phyloP scores from a whole-genome alignment of 768 basidiomycete genomes.

The Leccinum pellstonianum region DNA sequence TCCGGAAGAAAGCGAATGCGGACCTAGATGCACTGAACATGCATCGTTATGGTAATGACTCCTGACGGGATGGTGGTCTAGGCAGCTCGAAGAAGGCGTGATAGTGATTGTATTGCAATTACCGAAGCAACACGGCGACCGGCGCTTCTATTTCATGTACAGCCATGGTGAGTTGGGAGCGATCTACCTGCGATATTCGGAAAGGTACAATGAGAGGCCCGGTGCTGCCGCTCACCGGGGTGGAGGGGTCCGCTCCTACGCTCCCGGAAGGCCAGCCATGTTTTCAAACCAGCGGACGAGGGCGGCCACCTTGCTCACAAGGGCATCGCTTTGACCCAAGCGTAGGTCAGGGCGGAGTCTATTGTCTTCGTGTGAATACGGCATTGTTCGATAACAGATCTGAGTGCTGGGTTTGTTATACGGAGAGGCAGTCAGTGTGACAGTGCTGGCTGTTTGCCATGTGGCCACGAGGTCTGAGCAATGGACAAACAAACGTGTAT shows the following conservation, averaged over 20 bases:
- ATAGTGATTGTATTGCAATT: constrained; percentile 25
- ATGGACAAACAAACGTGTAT: constrained; percentile 17
- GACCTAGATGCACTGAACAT: constrained; percentile 10
- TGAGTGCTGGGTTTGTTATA: constrained; percentile 57
- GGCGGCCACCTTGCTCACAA: constrained; percentile 62
- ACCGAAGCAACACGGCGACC: constrained; percentile 26
- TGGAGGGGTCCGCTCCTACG: constrained; percentile 8
- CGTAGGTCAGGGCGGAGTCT: constrained; percentile 70
- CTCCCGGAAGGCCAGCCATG: constrained; percentile 57
- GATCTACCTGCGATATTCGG: constrained; percentile 14
- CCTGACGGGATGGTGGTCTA: constrained; percentile 13
- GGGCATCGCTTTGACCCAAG: constrained; percentile 65
- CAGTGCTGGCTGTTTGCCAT: constrained; percentile 43
- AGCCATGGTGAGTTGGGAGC: constrained; percentile 19
- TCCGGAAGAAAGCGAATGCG: constrained; percentile 12
- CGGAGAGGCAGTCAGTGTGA: constrained; percentile 66
- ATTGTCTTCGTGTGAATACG: constrained; percentile 56
- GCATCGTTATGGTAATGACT: constrained; percentile 18
- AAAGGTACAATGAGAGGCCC: constrained; percentile 2
- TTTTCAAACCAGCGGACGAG: constrained; percentile 71
- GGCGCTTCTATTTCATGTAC: constrained; percentile 27
- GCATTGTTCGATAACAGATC: constrained; percentile 81
- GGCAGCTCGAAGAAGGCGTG: constrained; percentile 19
- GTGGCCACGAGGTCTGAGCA: constrained; percentile 51
- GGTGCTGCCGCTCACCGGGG: constrained; percentile 18